Conservation (phyloP, 208 protist species). For the Trypanosoma melophagium region DNA sequence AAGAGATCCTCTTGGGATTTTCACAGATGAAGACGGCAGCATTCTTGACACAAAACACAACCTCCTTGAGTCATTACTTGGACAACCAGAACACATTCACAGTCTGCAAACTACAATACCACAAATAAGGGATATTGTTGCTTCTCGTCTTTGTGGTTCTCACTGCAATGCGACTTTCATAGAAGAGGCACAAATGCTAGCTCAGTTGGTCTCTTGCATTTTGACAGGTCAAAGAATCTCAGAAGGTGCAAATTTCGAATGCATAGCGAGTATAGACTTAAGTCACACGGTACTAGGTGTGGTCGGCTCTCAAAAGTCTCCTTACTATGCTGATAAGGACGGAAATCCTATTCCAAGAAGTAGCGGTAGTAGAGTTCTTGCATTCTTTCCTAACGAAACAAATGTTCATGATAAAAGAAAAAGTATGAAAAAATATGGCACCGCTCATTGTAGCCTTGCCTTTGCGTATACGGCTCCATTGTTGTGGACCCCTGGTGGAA, state of each 20-base stretch:
- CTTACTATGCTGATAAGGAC: conserved; percentile 33
- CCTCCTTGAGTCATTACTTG: conserved; percentile 49
- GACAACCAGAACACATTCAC: conserved; percentile 5
- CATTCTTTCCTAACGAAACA: conserved; percentile 48
- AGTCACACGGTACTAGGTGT: conserved; percentile 44
- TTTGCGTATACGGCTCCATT: conserved; percentile 50
- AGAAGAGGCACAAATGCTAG: conserved; percentile 24
- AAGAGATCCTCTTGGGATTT: neutral
- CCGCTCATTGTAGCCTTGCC: conserved; percentile 43
- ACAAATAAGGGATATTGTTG: conserved; percentile 28
- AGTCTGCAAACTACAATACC: conserved; percentile 12
- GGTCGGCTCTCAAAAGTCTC: conserved; percentile 34
- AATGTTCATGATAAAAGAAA: conserved; percentile 8
- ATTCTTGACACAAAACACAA: conserved; percentile 36
- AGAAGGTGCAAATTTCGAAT: conserved; percentile 18
- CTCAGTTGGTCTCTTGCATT: conserved; percentile 27
- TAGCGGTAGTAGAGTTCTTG: conserved; percentile 6
- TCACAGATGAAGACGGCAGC: neutral
- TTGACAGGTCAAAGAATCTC: conserved; percentile 28
- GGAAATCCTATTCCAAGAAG: conserved; percentile 11
- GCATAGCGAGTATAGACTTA: conserved; percentile 43
- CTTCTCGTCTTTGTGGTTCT: conserved; percentile 28
- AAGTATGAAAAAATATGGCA: neutral
- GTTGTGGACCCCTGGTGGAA: conserved; percentile 41
- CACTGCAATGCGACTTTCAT: conserved; percentile 46